Evolutionary conservation across 805 yeast species (phyloP), one percentile per base, ranked within the genome.

Genomic region (Candida ascalaphidarum): DNA sequence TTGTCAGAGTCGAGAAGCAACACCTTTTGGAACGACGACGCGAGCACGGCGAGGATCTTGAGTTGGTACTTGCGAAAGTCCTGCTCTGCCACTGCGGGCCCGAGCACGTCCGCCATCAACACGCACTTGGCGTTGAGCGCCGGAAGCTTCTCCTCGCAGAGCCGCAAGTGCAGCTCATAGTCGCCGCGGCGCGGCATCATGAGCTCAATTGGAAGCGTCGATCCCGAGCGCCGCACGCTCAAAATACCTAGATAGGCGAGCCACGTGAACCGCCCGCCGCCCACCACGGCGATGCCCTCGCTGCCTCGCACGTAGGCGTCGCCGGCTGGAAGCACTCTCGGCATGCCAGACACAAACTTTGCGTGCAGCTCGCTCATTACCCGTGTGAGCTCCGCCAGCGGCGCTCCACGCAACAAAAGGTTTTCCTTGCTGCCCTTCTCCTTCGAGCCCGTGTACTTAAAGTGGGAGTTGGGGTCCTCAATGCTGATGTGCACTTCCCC

Each of bases 1-100:
- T 62, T 61, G 40, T 69, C 76, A 7, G 73, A 61, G 39, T 69
- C 76, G 22, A 69, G 40, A 23, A 64, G 48, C 9, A 69, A 43
- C 16, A 55, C 58, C 27, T 65, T 59, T 33, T 66, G 65, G 38
- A 69, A 69, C 3, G 65, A 54, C 9, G 73, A 63, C 2, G 61
- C 55, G 29, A 68, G 39, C 17, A 69, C 38, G n/a, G 71, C 72
- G 21, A 69, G 44, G 1, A 57, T 49, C 34, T 64, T 64, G 31
- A 50, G 39, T 32, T 59, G 68, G 33, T 60, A 64, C 6, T 63
- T 65, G 29, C 43, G 26, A 41, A 40, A 17, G 31, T 43, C n/a
- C 28, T 41, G 38, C 15, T 33, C 32, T 27, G 45, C 36, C 11
- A 46, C 23, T 2, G 29, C 21, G 17, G 35, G 29, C 1, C 62